A percentile compares a stretch with the other conserved stretches of the same genome.
phyloP scores from a whole-genome alignment of 228 moss, liverwort and hornwort species.

The Sphagnum magellanicum region DNA sequence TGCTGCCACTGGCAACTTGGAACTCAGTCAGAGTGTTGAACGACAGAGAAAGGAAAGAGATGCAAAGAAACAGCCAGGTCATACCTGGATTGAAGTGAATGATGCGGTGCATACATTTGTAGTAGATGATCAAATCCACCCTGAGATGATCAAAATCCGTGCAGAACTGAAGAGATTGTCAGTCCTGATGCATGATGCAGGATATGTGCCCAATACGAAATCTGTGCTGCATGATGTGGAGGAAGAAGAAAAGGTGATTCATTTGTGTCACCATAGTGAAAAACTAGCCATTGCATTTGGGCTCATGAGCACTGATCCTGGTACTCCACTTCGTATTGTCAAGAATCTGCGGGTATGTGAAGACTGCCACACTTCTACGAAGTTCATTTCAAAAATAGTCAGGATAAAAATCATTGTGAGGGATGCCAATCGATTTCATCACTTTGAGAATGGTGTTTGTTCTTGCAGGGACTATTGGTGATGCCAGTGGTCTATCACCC shows the following conservation, averaged over 20 bases:
- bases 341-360: too few species aligned
- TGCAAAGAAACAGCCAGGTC: neutral
- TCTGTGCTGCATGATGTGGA: slow-evolving; percentile 3
- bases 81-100: neutral
- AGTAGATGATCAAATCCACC: slow-evolving; percentile 4
- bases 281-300: neutral
- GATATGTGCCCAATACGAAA: slow-evolving; percentile 1
- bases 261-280: neutral
- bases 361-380: too few species aligned
- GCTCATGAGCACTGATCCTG: too few species aligned
- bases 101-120: slow-evolving; percentile 3
- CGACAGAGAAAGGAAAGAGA: neutral
- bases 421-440: too few species aligned
- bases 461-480: too few species aligned
- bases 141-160: neutral
- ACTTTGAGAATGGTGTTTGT: too few species aligned
- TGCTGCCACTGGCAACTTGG: neutral
- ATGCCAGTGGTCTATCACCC: too few species aligned
- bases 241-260: neutral
- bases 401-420: too few species aligned
- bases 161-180: neutral
- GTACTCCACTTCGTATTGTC: too few species aligned
- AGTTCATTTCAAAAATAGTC: too few species aligned
- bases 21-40: neutral
- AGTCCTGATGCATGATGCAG: neutral